Base-by-base conservation (phyloP, 2,329 filamentous ascomycete species). In the Penicillium hordei region DNA sequence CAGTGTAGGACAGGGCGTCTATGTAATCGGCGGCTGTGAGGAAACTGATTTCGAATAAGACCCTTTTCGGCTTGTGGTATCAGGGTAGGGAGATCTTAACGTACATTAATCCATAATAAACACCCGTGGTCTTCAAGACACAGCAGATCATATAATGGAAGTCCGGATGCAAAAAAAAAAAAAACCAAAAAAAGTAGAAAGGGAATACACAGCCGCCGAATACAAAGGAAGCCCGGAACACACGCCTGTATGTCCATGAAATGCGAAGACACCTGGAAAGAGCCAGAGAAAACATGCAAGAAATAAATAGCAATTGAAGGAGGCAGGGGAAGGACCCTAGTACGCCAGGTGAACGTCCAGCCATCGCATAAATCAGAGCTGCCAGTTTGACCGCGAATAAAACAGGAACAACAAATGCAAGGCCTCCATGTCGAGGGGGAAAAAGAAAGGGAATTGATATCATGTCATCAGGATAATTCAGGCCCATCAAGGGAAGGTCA, bases 1-100 rank as follows among this genome's bases (percentile, higher is more conserved):
- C 67, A 72, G 60, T 65, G 60, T 58, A 65, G 62, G 67, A 66
- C 61, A 65, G 55, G 59, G 62, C 62, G 68, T 77, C 73, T 77
- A 76, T 73, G 73, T 69, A 71, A 71, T 74, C 71, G 72, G 70
- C 72, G 68, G 68, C 69, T 72, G 76, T 78, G 75, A 77, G 76
- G 76, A 64, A 75, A 69, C 73, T 77, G 68, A 68, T 77, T 77
- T 78, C 73, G 68, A 70, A 75, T 78, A 76, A 68, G 67, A 65
- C 70, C 74, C 72, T 68, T 68, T 75, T 71, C 69, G 67, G 65
- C 68, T 68, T 66, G 65, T 70, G 71, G 65, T 74, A 73, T 70
- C 68, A 75, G 74, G 75, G 68, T 70, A 76, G 76, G 77, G 76
- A 78, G 74, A 75, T 64, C 64, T 79, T 80, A 80, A 80, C 78